Evolutionary conservation across 192 early-diverging fungal genomes (phyloP), one percentile per base, ranked within the genome.

Genomic region (Pilaira anomala): DNA sequence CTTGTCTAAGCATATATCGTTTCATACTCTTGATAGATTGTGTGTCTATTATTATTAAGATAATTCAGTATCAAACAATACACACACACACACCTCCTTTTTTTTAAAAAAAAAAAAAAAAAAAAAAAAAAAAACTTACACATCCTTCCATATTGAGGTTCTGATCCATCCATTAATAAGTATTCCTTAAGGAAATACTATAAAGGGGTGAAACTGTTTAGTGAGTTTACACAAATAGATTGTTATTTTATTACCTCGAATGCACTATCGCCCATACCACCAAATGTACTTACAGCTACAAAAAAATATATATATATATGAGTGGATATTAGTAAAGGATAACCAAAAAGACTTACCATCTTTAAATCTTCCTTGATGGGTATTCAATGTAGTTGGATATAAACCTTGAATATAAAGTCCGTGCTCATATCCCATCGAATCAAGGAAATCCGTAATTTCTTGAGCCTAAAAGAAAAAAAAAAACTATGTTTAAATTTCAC

Each of bases 131-230:
- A 12, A 41, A 13, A 66, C 73, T 66, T 75, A 75, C 73, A 75
- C 73, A 75, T 70, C 25, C 64, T 48, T 22, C 53, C 60, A 42
- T 75, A 75, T 58, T 75, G 73, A 26, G 62, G 49, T 0, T 67
- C 25, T 2, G 25, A 24, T 7, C 73, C 73, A 33, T 75, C 73
- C n/a, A 79, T 48, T 6, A 79, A 41, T 26, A 87, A 62, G 65
- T 79, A 79, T 29, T 84, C 74, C 55, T 87, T 87, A 40, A 87
- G 60, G 51, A 87, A 74, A 55, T 87, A 87, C 80, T 81, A 39
- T 0, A 21, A 45, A 1, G 13, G 30, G 21, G 28, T 39, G 14
- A 40, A 16, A 48, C 25, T 55, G 13, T 13, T 22, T 18, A n/a
- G n/a, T n/a, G n/a, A n/a, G n/a, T n/a, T n/a, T n/a, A n/a, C n/a